A percentile compares a stretch with the other conserved stretches of the same genome.
These are phyloP conservation scores for Coniochaeta pulveracea DNA, from an alignment of 2,329 filamentous ascomycete genomes.

Conservation along the genomic window DNA sequence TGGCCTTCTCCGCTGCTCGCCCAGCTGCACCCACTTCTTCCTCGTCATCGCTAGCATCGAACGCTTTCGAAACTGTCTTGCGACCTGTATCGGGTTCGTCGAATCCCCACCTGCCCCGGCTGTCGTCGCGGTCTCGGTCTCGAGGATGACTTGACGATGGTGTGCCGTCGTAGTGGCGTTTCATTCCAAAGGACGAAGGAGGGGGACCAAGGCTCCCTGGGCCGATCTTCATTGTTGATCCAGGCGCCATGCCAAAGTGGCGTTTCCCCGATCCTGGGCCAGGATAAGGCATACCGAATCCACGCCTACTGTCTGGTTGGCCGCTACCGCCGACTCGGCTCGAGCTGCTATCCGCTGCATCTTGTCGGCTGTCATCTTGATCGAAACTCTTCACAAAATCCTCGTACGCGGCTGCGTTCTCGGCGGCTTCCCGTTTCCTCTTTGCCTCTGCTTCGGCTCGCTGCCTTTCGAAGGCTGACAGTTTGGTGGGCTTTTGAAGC, in stretches of 20 bases:
- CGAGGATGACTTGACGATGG: slow-evolving; percentile 24
- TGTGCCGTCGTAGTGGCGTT: slow-evolving; percentile 39
- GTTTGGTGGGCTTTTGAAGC: slow-evolving; percentile 68
- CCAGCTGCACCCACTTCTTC: slow-evolving; percentile 30
- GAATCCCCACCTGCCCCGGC: slow-evolving; percentile 23
- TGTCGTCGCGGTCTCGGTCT: slow-evolving; percentile 19
- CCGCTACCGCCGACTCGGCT: slow-evolving; percentile 8
- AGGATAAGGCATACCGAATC: too few relatives aligned
- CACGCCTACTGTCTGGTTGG: slow-evolving; percentile 17
- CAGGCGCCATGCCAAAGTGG: slow-evolving; percentile 51
- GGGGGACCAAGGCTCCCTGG: slow-evolving; percentile 49
- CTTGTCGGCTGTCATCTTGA: slow-evolving; percentile 43
- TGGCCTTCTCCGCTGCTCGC: slow-evolving; percentile 44
- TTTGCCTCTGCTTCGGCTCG: slow-evolving; percentile 86
- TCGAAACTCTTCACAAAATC: slow-evolving; percentile 79
- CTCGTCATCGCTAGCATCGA: slow-evolving; percentile 56
- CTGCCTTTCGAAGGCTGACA: slow-evolving; percentile 80
- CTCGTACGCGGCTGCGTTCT: slow-evolving; percentile 77
- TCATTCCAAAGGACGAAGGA: slow-evolving; percentile 37
- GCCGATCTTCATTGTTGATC: slow-evolving; percentile 44
- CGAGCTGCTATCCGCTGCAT: slow-evolving; percentile 14
- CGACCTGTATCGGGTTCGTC: slow-evolving; percentile 29
- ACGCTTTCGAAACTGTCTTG: slow-evolving; percentile 57
- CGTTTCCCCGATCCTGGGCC: slow-evolving; percentile 34
- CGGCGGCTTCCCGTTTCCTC: slow-evolving; percentile 69